Evolutionary conservation across 2,329 filamentous ascomycete species (phyloP), one percentile per base, ranked within the genome.

Genomic region (Pseudogymnoascus sp.): DNA sequence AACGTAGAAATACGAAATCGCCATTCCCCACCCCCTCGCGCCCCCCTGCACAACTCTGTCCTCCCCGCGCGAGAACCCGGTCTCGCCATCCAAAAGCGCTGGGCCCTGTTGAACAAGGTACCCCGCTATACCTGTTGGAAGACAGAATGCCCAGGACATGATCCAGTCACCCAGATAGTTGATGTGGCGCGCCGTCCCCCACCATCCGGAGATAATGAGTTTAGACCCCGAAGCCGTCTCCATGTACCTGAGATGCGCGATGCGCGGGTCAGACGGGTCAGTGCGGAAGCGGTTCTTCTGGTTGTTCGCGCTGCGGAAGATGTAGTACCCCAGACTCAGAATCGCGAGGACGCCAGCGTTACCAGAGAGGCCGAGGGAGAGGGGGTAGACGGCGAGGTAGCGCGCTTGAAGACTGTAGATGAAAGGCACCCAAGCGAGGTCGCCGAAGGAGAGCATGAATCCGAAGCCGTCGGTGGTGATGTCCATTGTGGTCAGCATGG

Each of bases 161-260:
- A 94, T 81, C 92, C 92, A 97, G 77, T 97, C 93, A 61, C 92
- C 93, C 0, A 96, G 77, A 76, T 97, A 97, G 79, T 97, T 97
- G 81, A 97, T 93, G 76, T 97, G 93, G 44, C 93, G 85, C 0
- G 92, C 89, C 21, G 85, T 80, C 47, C 93, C 93, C 93, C 93
- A 97, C 93, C 93, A 97, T 63, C 93, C 93, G 0, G 89, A 88
- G 3, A 86, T 86, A 67, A 97, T 82, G 31, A 97, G 84, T 69
- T 87, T 89, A 64, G 89, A 92, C 61, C 93, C 93, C 1, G 84
- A 82, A 71, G 86, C 86, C 8, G 93, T 97, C 77, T 94, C 80
- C 65, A 97, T 92, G 75, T 89, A 96, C 73, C 89, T 85, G 69
- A 97, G 84, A 72, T 96, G 88, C 44, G 85, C 82, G 63, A 97